Base-by-base conservation (phyloP, 768 basidiomycete genomes). In the Bullera alba region DNA sequence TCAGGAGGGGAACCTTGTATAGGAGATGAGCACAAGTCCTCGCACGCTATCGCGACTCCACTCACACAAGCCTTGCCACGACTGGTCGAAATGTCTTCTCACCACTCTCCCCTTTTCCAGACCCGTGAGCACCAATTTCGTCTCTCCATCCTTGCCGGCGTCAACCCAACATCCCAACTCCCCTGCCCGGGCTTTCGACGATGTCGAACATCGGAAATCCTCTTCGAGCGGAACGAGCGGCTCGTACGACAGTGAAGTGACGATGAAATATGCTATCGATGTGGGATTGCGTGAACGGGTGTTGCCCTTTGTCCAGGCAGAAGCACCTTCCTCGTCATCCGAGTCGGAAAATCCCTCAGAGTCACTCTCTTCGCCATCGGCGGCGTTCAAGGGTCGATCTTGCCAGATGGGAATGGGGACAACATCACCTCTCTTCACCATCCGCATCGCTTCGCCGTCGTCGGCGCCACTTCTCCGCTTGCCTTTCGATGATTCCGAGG, bases 81-180 rank as follows among this genome's bases (percentile, higher is more conserved):
- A 63, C 80, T 84, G 3, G 65, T 67, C 65, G 0, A 68, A 25
- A 72, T 73, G 4, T 76, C 71, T 63, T 80, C 78, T 23, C 81
- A 84, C 32, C 83, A 77, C 50, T 78, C 76, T 5, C 76, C 76
- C 57, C 54, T 85, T 80, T 60, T 89, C 87, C 5, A 87, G 62
- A 0, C 93, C 91, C 0, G 81, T 78, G 69, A 92, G 87, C 6
- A 86, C 71, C 62, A 96, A 80, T 46, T 82, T 81, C 17, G 93
- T 93, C 12, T 16, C 22, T 4, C 60, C 63, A 0, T 32, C 29
- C 5, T 78, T 66, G 1, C 76, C 67, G 1, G 82, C 73, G 60
- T 96, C 87, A 17, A 95, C 77, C 79, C 86, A 86, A 62, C 85
- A 92, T 0, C 93, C 93, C 16, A 91, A 67, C 60, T 87, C 81